Evolutionary conservation across 139 green algal genomes (phyloP).

Genomic region (Chlamydomonas sp.): DNA sequence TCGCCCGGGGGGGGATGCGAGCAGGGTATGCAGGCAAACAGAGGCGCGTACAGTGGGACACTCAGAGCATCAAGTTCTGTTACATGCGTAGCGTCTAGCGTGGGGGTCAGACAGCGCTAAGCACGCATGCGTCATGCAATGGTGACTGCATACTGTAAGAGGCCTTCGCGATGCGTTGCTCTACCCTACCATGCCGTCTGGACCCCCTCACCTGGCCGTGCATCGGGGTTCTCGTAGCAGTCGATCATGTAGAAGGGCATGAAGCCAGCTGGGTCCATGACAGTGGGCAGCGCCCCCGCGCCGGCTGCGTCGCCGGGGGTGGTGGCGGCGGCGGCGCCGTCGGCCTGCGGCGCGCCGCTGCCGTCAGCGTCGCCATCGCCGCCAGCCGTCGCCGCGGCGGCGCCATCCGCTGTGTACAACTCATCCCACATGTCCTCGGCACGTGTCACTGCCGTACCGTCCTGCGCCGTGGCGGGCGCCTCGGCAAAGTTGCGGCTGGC

Average conservation of each 20-base stretch:
- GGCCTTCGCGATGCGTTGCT: too few species aligned
- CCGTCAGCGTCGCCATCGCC: conserved; percentile 1
- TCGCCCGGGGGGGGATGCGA: background rate
- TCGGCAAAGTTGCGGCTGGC: conserved; percentile 6
- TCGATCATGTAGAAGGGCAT: conserved; percentile 94
- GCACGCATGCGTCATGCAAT: too few species aligned
- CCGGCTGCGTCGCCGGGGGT: conserved; percentile 5
- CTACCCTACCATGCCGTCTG: background rate
- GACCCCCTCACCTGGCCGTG: conserved; percentile 48
- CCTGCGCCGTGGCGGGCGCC: conserved; percentile 1
- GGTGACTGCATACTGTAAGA: too few species aligned
- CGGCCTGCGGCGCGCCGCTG: background rate
- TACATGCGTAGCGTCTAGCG: too few species aligned
- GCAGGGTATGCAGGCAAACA: background rate
- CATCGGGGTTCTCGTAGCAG: conserved; percentile 84
- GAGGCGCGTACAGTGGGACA: too few species aligned
- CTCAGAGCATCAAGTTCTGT: too few species aligned
- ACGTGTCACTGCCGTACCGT: background rate
- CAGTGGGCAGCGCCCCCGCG: conserved; percentile 43
- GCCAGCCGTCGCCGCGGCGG: background rate
- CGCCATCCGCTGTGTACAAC: conserved; percentile 45
- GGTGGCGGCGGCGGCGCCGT: background rate
- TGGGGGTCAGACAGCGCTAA: too few species aligned
- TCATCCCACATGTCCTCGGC: conserved; percentile 66
- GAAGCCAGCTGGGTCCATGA: conserved; percentile 70